A percentile compares a stretch with the other conserved stretches of the same genome.
These are phyloP conservation scores for Gastrodia elata DNA, from an alignment of 106 monocot genomes.

Conservation along the genomic window DNA sequence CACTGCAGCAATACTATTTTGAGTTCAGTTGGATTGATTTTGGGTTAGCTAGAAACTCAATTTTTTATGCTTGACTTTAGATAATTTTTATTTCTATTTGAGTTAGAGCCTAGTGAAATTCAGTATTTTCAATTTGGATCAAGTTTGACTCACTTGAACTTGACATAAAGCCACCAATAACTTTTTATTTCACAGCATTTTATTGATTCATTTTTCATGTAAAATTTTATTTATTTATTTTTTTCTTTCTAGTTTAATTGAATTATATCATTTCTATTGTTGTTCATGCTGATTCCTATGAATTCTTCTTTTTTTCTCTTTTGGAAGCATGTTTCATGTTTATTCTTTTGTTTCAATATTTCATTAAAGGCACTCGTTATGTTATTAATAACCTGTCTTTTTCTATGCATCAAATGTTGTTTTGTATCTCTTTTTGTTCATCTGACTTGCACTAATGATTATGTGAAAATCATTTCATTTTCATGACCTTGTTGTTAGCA, in stretches of 20 bases:
- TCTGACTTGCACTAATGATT: neutral
- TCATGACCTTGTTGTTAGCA: neutral
- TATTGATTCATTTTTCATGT: neutral
- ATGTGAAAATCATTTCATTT: neutral
- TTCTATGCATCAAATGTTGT: neutral
- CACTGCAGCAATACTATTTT: too few species aligned
- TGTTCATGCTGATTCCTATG: neutral
- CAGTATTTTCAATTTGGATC: too few species aligned
- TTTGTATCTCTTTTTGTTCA: neutral
- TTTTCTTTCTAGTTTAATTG: neutral
- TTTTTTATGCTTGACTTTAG: too few species aligned
- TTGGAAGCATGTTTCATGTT: neutral
- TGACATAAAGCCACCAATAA: too few species aligned
- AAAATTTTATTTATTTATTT: neutral
- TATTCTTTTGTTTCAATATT: neutral
- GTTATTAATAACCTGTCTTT: neutral
- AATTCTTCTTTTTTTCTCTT: neutral
- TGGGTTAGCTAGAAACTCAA: too few species aligned
- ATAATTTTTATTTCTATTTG: too few species aligned
- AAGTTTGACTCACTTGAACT: too few species aligned
- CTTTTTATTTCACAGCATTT: neutral
- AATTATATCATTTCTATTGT: neutral
- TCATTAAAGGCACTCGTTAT: too few species aligned
- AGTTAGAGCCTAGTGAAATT: too few species aligned
- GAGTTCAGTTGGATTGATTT: too few species aligned